Conservation (phyloP, 2,329 filamentous ascomycete species). For the Emergomyces orientalis region DNA sequence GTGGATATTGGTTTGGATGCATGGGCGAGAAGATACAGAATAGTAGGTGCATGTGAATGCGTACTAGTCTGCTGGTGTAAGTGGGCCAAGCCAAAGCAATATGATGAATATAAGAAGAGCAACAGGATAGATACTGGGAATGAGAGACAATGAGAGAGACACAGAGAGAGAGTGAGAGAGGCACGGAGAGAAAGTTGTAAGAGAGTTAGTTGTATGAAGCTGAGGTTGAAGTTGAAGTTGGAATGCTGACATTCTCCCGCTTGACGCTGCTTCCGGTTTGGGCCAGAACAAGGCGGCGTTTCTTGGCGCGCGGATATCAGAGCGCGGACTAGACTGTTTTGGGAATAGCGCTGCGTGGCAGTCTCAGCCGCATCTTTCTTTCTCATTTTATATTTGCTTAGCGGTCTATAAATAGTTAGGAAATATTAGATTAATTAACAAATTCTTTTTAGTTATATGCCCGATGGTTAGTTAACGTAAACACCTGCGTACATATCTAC, state of each 20-base stretch:
- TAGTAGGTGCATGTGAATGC: constrained; percentile 18
- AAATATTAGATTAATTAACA: no score
- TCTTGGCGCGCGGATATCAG: not conserved
- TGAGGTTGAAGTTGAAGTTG: not conserved
- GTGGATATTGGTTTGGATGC: not conserved
- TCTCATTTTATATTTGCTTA: no score
- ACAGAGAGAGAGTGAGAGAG: not conserved
- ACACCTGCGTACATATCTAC: no score
- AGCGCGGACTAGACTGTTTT: not conserved
- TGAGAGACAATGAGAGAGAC: not conserved
- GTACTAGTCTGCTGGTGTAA: not conserved
- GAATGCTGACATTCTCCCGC: no score
- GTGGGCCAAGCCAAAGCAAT: not conserved
- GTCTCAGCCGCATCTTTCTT: not conserved
- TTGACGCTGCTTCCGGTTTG: not conserved
- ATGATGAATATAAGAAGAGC: not conserved
- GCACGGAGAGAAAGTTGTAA: not conserved
- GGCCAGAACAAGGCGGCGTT: not conserved
- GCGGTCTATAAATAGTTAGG: no score
- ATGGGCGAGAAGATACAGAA: constrained; percentile 18
- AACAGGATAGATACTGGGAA: not conserved
- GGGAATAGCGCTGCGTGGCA: not conserved
- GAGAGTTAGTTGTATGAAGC: not conserved
- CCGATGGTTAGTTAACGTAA: no score
- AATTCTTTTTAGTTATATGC: no score